These are phyloP conservation scores for Pontederia crassipes DNA, from an alignment of 176 grass and related monocot species.

Conservation along the genomic window DNA sequence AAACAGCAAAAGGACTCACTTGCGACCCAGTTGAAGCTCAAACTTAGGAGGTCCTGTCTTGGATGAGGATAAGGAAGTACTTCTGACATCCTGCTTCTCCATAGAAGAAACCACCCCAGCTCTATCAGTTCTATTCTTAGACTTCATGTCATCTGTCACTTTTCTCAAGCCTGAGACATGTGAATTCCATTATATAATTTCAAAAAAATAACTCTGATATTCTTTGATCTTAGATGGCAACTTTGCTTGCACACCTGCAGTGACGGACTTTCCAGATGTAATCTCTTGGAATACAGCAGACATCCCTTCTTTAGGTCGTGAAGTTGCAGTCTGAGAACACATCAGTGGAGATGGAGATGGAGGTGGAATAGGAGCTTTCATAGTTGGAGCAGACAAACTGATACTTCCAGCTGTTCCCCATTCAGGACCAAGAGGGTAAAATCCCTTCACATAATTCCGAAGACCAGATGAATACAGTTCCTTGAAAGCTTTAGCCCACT, in stretches of 20 bases:
- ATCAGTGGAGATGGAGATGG: constrained; percentile 59
- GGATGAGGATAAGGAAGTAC: constrained; percentile 37
- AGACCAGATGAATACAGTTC: constrained; percentile 76
- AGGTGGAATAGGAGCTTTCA: constrained; percentile 49
- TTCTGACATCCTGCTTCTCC: constrained; percentile 45
- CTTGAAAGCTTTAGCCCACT: constrained; percentile 95
- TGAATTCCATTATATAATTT: neutral
- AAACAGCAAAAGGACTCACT: constrained; percentile 39
- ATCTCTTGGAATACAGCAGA: constrained; percentile 94
- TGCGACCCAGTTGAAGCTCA: constrained; percentile 98
- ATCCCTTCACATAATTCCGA: constrained; percentile 80
- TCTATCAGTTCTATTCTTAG: constrained; percentile 78
- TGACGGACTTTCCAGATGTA: constrained; percentile 58
- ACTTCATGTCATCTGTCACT: constrained; percentile 91
- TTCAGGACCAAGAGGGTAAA: constrained; percentile 71
- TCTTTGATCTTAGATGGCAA: neutral
- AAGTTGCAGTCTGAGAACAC: constrained; percentile 35
- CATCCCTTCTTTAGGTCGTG: constrained; percentile 72
- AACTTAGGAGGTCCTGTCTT: constrained; percentile 70
- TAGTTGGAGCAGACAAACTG: constrained; percentile 23
- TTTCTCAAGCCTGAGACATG: constrained; percentile 57
- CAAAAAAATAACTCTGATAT: neutral
- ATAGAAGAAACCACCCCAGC: constrained; percentile 46
- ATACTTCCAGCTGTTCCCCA: constrained; percentile 48
- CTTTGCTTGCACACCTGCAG: constrained; percentile 33